Conservation (phyloP, 73 alveolate species). For the Paramecium pentaurelia region DNA sequence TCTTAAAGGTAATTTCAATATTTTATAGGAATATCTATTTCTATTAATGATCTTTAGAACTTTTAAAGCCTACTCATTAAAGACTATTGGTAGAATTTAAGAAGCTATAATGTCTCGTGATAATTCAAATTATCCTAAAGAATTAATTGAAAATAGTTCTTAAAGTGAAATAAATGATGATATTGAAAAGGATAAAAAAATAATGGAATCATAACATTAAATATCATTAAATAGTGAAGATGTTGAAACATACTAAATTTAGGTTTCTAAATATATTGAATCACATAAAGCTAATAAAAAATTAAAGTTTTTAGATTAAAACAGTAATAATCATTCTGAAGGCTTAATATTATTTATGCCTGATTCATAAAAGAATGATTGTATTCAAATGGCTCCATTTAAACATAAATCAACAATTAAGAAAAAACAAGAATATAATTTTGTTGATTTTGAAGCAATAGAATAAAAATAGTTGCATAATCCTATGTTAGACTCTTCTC, state of each 20-base stretch:
- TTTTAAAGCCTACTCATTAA: background rate
- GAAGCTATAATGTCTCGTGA: background rate
- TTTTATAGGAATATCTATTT: slow-evolving; percentile 15
- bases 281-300: background rate
- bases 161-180: background rate
- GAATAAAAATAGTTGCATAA: background rate
- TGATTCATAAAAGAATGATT: background rate
- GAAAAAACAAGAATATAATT: background rate
- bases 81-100: background rate
- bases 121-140: background rate
- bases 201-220: background rate
- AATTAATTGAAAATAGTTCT: background rate
- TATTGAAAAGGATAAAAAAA: background rate
- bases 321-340: background rate
- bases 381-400: background rate
- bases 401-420: background rate
- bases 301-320: background rate
- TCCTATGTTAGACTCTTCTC: background rate
- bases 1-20: background rate
- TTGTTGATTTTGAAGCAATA: background rate
- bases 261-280: background rate
- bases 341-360: background rate
- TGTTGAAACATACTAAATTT: background rate
- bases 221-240: background rate
- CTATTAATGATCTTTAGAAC: background rate